Evolutionary conservation across 306 rosid genomes (phyloP), one percentile per base, ranked within the genome.

Genomic region (Citrullus colocynthis): DNA sequence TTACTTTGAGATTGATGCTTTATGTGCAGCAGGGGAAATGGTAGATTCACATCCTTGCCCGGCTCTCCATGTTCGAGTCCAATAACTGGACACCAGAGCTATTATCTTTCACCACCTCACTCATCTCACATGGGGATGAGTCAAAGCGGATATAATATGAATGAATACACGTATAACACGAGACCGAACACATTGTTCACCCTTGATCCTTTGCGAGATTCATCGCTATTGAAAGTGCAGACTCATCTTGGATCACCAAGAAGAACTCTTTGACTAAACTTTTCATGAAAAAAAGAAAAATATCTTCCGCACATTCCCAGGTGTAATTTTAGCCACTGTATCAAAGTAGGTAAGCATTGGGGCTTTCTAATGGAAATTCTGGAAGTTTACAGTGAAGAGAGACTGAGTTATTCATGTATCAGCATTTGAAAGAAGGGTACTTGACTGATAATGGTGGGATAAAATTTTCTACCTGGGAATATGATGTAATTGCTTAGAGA

Each of bases 31-130:
- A 95, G 99, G 62, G 99, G 91, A 20, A 88, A 82, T 74, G 17
- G 72, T 65, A 87, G 93, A 85, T 79, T 92, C 77, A 81, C 96
- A 32, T 95, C 99, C 62, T 83, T 92, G 84, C 99, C 97, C 0
- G 99, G 92, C 18, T 95, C 99, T 52, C 99, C 99, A 45, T 83
- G 89, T 80, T 95, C 99, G 61, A 95, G 99, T 85, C 99, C 99
- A 17, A 80, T 95, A 81, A 24, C 28, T 87, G 97, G 81, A 18
- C 86, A 90, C 51, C 80, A 77, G 81, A 89, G 89, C 86, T 80
- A 83, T 76, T 83, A 86, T 61, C 85, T 84, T 77, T 95, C 99
- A 82, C 99, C 99, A 60, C 97, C 97, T 14, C 98, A 91, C 81
- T 87, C 93, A 7, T 58, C 82, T 59, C 85, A 87, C 84, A 78